Conservation (phyloP, 495 filamentous ascomycete genomes). For the Aspergillus affinis region DNA sequence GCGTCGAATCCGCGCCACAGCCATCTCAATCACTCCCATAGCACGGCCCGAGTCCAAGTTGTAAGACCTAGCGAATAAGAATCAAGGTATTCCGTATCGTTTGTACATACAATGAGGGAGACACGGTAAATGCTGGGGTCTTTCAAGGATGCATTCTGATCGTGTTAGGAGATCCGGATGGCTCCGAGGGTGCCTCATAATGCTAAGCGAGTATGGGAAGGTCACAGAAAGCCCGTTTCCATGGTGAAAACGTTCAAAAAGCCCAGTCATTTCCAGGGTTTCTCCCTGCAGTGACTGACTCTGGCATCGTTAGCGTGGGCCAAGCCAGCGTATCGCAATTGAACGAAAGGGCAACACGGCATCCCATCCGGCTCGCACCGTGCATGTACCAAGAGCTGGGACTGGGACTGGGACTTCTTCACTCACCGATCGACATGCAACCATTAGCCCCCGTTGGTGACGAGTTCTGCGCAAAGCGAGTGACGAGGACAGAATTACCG, state of each 20-base stretch:
- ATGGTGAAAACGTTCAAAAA: not conserved
- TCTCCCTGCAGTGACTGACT: not conserved
- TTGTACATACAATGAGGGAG: not conserved
- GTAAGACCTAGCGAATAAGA: not conserved
- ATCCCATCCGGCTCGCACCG: not conserved
- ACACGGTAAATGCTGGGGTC: not conserved
- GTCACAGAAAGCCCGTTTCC: not conserved
- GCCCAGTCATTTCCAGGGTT: not conserved
- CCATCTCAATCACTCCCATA: no score
- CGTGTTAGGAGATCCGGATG: not conserved
- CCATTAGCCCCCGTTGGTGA: not conserved
- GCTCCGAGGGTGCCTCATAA: not conserved
- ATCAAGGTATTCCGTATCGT: not conserved
- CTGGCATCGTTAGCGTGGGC: not conserved
- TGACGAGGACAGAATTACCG: slow-evolving; percentile 10
- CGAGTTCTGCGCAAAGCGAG: slow-evolving; percentile 10
- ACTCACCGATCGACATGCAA: not conserved
- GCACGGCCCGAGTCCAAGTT: no score
- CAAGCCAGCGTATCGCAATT: not conserved
- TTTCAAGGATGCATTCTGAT: not conserved
- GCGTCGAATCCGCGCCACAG: no score
- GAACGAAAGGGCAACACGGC: not conserved
- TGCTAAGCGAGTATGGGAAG: not conserved
- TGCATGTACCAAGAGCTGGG: not conserved
- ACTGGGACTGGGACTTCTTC: not conserved